Evolutionary conservation across 306 rosid species (phyloP).

Genomic region (Sphenostylis stenocarpa): DNA sequence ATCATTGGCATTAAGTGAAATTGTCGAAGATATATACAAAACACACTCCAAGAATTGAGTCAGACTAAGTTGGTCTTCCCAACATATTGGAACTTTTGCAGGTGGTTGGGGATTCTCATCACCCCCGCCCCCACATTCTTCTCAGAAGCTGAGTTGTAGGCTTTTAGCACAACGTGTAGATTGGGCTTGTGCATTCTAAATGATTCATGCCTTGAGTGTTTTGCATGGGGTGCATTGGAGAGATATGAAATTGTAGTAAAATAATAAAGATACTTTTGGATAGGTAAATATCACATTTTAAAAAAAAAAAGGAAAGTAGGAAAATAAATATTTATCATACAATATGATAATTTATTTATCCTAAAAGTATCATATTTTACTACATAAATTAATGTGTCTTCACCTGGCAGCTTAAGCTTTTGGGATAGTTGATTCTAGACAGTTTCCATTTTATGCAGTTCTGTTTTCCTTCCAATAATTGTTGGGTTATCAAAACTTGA

Average conservation of each 20-base stretch:
- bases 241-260: background rate
- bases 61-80: too few relatives aligned
- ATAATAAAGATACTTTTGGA: background rate
- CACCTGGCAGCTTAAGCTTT: background rate
- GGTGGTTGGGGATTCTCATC: too few relatives aligned
- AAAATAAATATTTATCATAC: background rate
- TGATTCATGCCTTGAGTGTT: background rate
- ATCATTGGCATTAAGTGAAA: too few relatives aligned
- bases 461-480: background rate
- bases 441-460: background rate
- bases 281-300: background rate
- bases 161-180: background rate
- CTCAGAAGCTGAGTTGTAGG: background rate
- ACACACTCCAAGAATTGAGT: too few relatives aligned
- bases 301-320: background rate
- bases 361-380: background rate
- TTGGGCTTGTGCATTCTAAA: background rate
- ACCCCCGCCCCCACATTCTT: background rate
- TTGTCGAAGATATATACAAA: too few relatives aligned
- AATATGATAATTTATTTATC: background rate
- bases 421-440: background rate
- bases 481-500: slow-evolving; percentile 14
- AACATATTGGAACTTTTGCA: background rate
- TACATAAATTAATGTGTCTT: background rate
- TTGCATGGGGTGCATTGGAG: background rate